Evolutionary conservation across 129 eudicot genomes (phyloP).

Genomic region (Gnaphalium uliginosum): DNA sequence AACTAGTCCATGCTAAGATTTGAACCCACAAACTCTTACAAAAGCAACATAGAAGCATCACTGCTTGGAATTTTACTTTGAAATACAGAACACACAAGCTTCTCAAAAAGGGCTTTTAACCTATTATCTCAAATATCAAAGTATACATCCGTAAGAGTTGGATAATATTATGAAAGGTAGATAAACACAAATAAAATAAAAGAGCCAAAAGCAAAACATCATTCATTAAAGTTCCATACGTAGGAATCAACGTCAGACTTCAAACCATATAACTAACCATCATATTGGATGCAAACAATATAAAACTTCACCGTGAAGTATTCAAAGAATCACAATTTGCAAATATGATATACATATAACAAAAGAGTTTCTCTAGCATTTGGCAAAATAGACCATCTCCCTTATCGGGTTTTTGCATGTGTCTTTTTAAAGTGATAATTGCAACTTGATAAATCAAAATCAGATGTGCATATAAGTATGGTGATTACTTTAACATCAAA

Average conservation of each 20-base stretch:
- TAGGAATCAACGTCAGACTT: neutral
- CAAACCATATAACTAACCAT: neutral
- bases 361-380: neutral
- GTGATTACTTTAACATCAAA: conserved; percentile 6
- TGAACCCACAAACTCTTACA: too few relatives aligned
- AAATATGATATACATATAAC: too few relatives aligned
- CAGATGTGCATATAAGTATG: neutral
- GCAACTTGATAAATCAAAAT: neutral
- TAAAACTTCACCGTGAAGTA: too few relatives aligned
- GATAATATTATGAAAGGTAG: neutral
- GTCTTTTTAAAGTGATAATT: neutral
- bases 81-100: neutral
- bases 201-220: neutral
- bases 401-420: neutral
- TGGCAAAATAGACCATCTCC: neutral
- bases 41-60: neutral
- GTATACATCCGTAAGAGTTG: neutral
- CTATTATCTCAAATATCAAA: neutral
- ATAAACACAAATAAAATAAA: neutral
- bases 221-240: neutral
- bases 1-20: too few relatives aligned
- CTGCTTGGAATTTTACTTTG: neutral
- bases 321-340: neutral
- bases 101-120: neutral
- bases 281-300: too few relatives aligned